Conservation (phyloP, 495 filamentous ascomycete species). For the Mycothermus thermophilus region DNA sequence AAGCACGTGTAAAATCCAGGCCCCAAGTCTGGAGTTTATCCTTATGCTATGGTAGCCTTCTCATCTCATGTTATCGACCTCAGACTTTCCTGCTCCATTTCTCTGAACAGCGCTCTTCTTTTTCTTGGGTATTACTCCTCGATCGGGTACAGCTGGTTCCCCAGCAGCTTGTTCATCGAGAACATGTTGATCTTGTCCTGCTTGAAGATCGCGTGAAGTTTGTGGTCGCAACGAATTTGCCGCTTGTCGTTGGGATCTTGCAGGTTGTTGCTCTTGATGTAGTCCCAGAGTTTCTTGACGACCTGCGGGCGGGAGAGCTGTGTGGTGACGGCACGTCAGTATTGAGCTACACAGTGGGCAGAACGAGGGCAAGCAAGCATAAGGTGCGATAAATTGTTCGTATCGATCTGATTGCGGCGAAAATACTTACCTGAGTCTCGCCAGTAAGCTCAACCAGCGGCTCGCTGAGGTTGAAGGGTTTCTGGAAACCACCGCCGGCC, state of each 20-base stretch:
- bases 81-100: no score
- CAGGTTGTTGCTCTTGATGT: conserved; percentile 74
- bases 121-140: conserved; percentile 34
- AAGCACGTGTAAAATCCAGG: conserved; percentile 4
- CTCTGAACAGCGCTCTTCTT: no score
- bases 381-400: no score
- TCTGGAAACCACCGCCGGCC: conserved; percentile 37
- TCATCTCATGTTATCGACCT: neutral
- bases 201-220: conserved; percentile 81
- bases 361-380: no score
- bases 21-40: neutral
- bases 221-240: conserved; percentile 84
- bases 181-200: conserved; percentile 92
- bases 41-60: neutral
- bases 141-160: conserved; percentile 41
- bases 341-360: conserved; percentile 1
- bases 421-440: conserved; percentile 41
- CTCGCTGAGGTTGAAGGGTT: conserved; percentile 38
- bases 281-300: conserved; percentile 88
- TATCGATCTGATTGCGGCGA: no score
- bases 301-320: conserved; percentile 86
- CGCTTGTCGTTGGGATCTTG: conserved; percentile 86
- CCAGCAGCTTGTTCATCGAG: conserved; percentile 68
- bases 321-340: neutral
- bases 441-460: conserved; percentile 38